Evolutionary conservation across 2,329 filamentous ascomycete genomes (phyloP).

Genomic region (Stagonosporopsis chrysanthemi): DNA sequence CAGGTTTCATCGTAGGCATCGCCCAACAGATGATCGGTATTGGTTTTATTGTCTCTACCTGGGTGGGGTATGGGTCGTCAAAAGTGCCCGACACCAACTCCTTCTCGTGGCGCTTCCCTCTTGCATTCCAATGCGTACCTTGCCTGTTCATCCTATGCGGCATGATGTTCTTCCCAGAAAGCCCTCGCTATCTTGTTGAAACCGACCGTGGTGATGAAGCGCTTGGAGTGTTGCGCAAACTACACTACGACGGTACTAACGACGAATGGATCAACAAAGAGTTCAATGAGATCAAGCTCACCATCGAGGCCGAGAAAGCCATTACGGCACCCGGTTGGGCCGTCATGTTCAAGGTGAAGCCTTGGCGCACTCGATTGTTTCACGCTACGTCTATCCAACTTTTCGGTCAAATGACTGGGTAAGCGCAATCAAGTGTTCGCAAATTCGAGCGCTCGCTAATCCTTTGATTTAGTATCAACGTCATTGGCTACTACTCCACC

Average conservation of each 20-base stretch:
- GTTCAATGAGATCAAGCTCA: constrained; percentile 67
- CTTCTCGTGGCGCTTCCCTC: constrained; percentile 54
- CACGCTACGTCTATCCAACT: constrained; percentile 69
- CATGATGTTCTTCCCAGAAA: constrained; percentile 52
- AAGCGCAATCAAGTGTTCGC: constrained; percentile 5
- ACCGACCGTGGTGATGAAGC: constrained; percentile 66
- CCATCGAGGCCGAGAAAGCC: constrained; percentile 66
- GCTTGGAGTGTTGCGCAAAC: constrained; percentile 51
- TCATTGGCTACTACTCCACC: constrained; percentile 69
- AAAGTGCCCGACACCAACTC: constrained; percentile 48
- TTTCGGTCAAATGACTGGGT: constrained; percentile 70
- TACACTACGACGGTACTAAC: constrained; percentile 63
- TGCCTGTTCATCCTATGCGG: constrained; percentile 54
- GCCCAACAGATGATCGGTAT: constrained; percentile 66
- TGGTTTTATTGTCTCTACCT: constrained; percentile 64
- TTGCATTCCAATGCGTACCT: constrained; percentile 57
- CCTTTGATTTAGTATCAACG: constrained; percentile 52
- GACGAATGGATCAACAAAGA: constrained; percentile 67
- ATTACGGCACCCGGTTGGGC: constrained; percentile 62
- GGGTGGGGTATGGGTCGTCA: constrained; percentile 57
- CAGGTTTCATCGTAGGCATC: constrained; percentile 61
- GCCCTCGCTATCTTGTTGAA: constrained; percentile 42
- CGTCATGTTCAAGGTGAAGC: constrained; percentile 65
- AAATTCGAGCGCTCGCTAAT: constrained; percentile 9
- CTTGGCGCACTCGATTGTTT: constrained; percentile 68